These are phyloP conservation scores for Pseudogymnoascus sp. DNA, from an alignment of 2,329 filamentous ascomycete species.

Conservation along the genomic window DNA sequence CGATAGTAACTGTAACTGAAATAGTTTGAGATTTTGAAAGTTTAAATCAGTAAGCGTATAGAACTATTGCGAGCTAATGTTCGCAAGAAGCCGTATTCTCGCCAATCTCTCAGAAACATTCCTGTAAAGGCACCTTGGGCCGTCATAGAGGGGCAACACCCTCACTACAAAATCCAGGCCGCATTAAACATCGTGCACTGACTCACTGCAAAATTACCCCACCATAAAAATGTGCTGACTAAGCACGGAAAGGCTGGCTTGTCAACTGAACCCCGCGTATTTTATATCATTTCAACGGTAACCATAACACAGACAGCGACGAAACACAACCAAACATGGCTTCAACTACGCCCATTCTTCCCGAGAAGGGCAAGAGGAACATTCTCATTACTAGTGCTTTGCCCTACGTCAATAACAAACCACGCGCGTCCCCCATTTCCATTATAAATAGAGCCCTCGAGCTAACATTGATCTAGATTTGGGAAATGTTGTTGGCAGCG, in stretches of 20 bases:
- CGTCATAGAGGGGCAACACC: slow-evolving; percentile 3
- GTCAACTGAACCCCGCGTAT: slow-evolving; percentile 1
- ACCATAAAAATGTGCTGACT: background rate
- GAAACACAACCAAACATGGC: slow-evolving; percentile 23
- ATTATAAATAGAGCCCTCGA: background rate
- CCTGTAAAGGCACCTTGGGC: background rate
- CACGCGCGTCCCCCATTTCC: slow-evolving; percentile 34
- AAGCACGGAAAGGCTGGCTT: background rate
- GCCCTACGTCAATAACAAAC: slow-evolving; percentile 71
- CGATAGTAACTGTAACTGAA: background rate
- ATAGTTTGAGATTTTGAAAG: background rate
- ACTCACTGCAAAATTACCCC: slow-evolving; percentile 7
- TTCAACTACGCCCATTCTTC: slow-evolving; percentile 41
- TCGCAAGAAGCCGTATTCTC: background rate
- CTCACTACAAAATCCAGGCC: background rate
- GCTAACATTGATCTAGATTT: slow-evolving; percentile 39
- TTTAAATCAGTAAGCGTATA: background rate
- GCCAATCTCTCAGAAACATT: slow-evolving; percentile 4
- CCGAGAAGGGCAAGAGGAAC: slow-evolving; percentile 68
- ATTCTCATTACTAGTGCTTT: slow-evolving; percentile 86
- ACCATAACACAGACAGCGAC: slow-evolving; percentile 1
- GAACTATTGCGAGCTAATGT: background rate
- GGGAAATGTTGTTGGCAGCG: slow-evolving; percentile 80
- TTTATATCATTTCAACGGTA: background rate
- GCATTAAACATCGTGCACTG: background rate